Conservation (phyloP, 2,329 filamentous ascomycete species). For the Elsinoe perseae region DNA sequence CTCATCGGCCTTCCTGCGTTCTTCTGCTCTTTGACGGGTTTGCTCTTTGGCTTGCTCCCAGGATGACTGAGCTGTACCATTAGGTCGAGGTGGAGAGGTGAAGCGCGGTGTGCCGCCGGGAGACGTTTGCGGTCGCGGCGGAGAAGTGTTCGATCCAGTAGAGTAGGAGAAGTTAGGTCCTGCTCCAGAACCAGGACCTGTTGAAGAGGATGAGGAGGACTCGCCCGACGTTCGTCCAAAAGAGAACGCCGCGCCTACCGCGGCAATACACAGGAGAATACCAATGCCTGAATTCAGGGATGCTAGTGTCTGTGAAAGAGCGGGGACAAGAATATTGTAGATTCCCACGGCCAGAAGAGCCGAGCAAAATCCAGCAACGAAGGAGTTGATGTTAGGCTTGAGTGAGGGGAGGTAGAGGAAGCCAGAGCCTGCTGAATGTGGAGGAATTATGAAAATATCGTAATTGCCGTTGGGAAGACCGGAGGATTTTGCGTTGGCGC, state of each 20-base stretch:
- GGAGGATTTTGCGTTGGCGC: slow-evolving; percentile 55
- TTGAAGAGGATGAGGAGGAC: slow-evolving; percentile 15
- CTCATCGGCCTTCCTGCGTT: slow-evolving; percentile 51
- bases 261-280: slow-evolving; percentile 62
- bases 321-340: slow-evolving; percentile 66
- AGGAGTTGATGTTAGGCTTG: slow-evolving; percentile 79
- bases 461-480: slow-evolving; percentile 83
- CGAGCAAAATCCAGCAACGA: slow-evolving; percentile 74
- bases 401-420: slow-evolving; percentile 93
- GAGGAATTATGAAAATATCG: slow-evolving; percentile 94
- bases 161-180: slow-evolving; percentile 18
- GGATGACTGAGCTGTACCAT: slow-evolving; percentile 20
- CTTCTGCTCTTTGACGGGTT: slow-evolving; percentile 55
- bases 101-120: slow-evolving; percentile 17
- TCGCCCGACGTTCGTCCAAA: slow-evolving; percentile 55
- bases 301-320: slow-evolving; percentile 64
- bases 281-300: slow-evolving; percentile 48
- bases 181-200: neutral
- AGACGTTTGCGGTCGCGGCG: slow-evolving; percentile 13
- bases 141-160: slow-evolving; percentile 17
- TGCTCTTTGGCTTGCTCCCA: slow-evolving; percentile 67
- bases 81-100: slow-evolving; percentile 20
- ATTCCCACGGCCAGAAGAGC: slow-evolving; percentile 65
- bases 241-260: slow-evolving; percentile 69
- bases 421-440: slow-evolving; percentile 78